These are phyloP conservation scores for Stropharia rugosoannulata DNA, from an alignment of 768 basidiomycete genomes.

Conservation along the genomic window DNA sequence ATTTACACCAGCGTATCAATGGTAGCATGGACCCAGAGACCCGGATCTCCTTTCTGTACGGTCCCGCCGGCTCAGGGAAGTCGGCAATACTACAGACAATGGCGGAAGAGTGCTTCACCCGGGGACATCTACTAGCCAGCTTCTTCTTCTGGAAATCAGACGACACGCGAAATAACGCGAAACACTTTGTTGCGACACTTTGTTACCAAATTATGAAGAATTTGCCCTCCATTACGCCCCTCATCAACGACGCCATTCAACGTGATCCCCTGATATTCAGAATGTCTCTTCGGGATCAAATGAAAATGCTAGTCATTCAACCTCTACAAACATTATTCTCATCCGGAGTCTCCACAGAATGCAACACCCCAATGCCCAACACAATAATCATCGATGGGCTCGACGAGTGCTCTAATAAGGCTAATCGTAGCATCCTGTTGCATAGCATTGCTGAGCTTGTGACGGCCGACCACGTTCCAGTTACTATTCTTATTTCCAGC, in stretches of 20 bases:
- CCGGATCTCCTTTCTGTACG: conserved; percentile 6
- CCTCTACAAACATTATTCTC: not conserved
- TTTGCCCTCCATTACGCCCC: not conserved
- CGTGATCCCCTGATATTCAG: conserved; percentile 8
- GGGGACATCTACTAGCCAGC: conserved; percentile 5
- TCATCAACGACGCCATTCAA: not conserved
- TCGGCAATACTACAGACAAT: conserved; percentile 10
- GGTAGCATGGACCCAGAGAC: not conserved
- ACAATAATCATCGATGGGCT: conserved; percentile 10
- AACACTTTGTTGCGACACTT: conserved; percentile 3
- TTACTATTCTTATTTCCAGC: conserved; percentile 8
- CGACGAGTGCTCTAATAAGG: conserved; percentile 6
- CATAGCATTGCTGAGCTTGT: not conserved
- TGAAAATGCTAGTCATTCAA: not conserved
- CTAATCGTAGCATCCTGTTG: not conserved
- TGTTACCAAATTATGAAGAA: not conserved
- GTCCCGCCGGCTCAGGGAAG: too few species aligned
- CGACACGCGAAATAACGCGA: not conserved
- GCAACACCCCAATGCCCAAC: not conserved
- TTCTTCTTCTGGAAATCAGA: conserved; percentile 11
- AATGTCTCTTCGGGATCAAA: not conserved
- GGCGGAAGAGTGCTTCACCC: not conserved
- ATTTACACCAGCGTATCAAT: conserved; percentile 3
- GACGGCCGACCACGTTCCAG: not conserved
- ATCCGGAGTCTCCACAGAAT: not conserved